These are phyloP conservation scores for Amborella trichopoda DNA, from an alignment of 164 flowering plant species.

Conservation along the genomic window DNA sequence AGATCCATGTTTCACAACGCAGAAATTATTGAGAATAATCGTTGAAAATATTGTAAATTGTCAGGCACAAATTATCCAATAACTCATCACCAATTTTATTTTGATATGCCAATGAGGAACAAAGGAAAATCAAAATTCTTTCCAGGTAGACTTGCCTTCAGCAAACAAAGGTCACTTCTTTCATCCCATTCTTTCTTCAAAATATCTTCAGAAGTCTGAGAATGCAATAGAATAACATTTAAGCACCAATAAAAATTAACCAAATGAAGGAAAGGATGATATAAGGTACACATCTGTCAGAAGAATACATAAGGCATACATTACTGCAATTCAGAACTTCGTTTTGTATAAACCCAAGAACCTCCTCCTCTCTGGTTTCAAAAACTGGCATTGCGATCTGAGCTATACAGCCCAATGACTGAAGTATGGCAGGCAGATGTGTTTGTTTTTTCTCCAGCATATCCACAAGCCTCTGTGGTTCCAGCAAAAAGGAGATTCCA, in stretches of 20 bases:
- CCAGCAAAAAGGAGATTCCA: constrained; percentile 8
- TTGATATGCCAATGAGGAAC: no score
- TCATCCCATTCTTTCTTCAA: constrained; percentile 51
- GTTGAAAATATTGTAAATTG: no score
- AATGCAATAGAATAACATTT: no score
- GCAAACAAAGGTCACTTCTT: constrained; percentile 68
- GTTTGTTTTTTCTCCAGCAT: constrained; percentile 69
- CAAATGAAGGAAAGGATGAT: neutral
- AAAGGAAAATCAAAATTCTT: no score
- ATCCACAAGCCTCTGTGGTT: constrained; percentile 83
- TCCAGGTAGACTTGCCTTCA: constrained; percentile 51
- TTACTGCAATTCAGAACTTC: constrained; percentile 41
- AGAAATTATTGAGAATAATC: no score
- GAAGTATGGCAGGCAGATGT: constrained; percentile 87
- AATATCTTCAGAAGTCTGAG: constrained; percentile 45
- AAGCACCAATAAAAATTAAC: constrained; percentile 2
- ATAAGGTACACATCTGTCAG: neutral
- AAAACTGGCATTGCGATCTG: constrained; percentile 93
- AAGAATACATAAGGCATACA: constrained; percentile 29
- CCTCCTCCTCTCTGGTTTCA: constrained; percentile 91
- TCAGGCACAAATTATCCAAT: neutral
- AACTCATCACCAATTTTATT: no score
- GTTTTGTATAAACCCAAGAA: constrained; percentile 54
- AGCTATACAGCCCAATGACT: constrained; percentile 94
- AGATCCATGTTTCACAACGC: no score